Conservation (phyloP, 2,329 filamentous ascomycete species). For the Teratosphaeria pseudoeucalypti region DNA sequence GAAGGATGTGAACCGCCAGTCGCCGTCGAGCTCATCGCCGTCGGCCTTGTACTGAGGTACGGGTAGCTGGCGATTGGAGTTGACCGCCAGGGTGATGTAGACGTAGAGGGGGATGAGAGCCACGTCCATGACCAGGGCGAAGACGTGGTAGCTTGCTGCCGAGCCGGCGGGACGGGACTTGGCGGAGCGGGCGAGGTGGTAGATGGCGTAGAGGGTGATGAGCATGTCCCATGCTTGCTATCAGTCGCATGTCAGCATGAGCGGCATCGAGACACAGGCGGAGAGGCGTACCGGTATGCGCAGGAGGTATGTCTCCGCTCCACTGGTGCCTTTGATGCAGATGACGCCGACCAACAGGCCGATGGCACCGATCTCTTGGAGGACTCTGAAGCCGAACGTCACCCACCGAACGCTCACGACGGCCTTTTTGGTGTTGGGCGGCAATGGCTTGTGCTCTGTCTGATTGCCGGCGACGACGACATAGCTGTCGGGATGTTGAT, state of each 20-base stretch:
- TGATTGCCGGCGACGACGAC: conserved; percentile 53
- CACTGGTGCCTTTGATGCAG: conserved; percentile 46
- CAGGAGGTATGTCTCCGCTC: conserved; percentile 16
- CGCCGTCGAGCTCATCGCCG: conserved; percentile 9
- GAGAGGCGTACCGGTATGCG: conserved; percentile 18
- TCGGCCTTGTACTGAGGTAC: conserved; percentile 1
- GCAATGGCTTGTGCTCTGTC: conserved; percentile 55
- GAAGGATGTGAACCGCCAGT: conserved; percentile 57
- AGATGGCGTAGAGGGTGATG: conserved; percentile 65
- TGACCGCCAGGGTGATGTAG: conserved; percentile 46
- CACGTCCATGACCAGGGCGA: conserved; percentile 64
- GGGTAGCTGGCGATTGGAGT: conserved; percentile 30
- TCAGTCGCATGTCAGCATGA: conserved; percentile 55
- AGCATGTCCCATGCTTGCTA: conserved; percentile 67
- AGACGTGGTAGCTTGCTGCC: conserved; percentile 80
- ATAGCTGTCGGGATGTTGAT: conserved; percentile 72
- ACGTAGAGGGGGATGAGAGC: conserved; percentile 53
- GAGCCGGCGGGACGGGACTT: conserved; percentile 65
- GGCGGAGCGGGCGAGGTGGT: conserved; percentile 63
- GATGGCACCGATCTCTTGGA: conserved; percentile 58
- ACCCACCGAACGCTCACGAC: conserved; percentile 59
- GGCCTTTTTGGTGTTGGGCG: conserved; percentile 55
- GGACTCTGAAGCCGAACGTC: conserved; percentile 57
- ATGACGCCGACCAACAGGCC: conserved; percentile 68
- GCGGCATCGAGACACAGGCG: conserved; percentile 50